These are phyloP conservation scores for Alternaria ethzedia DNA, from an alignment of 2,329 filamentous ascomycete genomes.

Conservation along the genomic window DNA sequence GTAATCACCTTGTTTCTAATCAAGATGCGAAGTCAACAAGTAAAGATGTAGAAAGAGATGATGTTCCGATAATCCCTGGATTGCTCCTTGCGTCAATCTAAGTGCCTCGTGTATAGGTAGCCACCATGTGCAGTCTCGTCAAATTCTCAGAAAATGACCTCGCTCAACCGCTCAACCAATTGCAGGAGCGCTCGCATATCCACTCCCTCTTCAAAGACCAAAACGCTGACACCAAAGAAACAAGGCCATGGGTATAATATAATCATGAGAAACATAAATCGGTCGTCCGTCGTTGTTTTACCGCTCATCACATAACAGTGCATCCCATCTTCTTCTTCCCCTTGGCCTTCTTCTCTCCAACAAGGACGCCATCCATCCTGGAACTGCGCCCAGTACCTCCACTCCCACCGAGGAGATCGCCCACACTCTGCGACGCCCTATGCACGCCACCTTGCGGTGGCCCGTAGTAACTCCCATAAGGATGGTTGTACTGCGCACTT, in stretches of 20 bases:
- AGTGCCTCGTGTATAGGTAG: not conserved
- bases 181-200: not conserved
- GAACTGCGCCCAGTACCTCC: not conserved
- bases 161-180: not conserved
- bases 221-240: not conserved
- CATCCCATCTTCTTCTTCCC: conserved; percentile 26
- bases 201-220: not conserved
- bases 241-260: not conserved
- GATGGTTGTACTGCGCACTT: not conserved
- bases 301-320: conserved; percentile 23
- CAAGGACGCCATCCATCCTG: not conserved
- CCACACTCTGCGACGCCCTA: not conserved
- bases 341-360: conserved; percentile 4
- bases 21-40: not conserved
- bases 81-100: not conserved
- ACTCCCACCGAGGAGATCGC: not conserved
- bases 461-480: not conserved
- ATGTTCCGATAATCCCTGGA: not conserved
- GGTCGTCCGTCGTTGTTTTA: not conserved
- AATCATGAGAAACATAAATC: not conserved
- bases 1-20: not conserved
- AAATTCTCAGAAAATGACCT: not conserved
- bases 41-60: not conserved
- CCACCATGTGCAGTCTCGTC: not conserved
- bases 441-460: not conserved